Base-by-base conservation (phyloP, 2,329 filamentous ascomycete species). In the Diaporthe citriasiana region DNA sequence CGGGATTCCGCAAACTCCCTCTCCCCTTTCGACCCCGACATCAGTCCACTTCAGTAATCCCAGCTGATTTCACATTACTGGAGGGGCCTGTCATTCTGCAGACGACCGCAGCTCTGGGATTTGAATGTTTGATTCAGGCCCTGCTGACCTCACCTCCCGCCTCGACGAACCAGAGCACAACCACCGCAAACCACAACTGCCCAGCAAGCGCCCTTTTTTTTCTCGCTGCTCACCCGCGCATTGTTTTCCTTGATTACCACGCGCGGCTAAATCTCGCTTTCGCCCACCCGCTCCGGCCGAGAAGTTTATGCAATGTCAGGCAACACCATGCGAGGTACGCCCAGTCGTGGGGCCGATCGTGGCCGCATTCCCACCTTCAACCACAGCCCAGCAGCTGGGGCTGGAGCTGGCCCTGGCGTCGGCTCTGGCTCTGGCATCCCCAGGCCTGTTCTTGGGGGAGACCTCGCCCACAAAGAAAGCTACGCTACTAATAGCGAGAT, bases 271-370 rank as follows among this genome's bases (percentile, higher is more conserved):
- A 71, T 53, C 55, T 57, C 56, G 69, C 69, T 57, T n/a, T 51
- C 27, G 55, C 56, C 33, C 30, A 40, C 38, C 56, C 59, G 70
- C 70, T 63, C 45, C 70, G 35, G 70, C 56, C 70, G 35, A 40
- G 42, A 51, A 63, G 73, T 81, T 78, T 74, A 80, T 79, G 80
- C 81, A 81, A 90, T 90, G 88, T 90, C 89, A 75, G 86, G 85
- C 81, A 88, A 87, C 81, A 94, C 92, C 74, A 87, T 92, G 84
- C 89, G 93, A 86, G 91, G 92, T 79, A 94, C 92, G 76, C 93
- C 93, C 79, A 93, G 81, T 82, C 89, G 90, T 76, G 85, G 84
- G 77, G 86, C 93, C 84, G 83, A 85, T 78, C 89, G 92, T 79
- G 90, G 88, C 77, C 85, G 84, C 78, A 85, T 90, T 76, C 89